Evolutionary conservation across 2,329 filamentous ascomycete species (phyloP), one percentile per base, ranked within the genome.

Genomic region (Exophiala phaeomuriformis): DNA sequence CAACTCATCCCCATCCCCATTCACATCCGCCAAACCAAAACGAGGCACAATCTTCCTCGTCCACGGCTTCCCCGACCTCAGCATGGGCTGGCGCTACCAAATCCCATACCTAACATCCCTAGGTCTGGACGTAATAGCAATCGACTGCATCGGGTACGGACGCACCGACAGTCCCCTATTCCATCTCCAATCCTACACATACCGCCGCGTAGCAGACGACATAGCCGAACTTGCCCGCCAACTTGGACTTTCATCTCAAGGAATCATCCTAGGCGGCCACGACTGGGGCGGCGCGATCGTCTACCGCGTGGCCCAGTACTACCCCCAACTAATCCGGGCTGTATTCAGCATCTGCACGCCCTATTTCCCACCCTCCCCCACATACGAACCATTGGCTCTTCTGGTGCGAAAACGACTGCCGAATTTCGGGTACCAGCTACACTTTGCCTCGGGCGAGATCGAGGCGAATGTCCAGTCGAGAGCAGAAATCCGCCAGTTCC

Each of bases 141-240:
- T 89, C 0, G 89, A 96, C 70, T 84, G 90, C 76, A 79, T 95
- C 63, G 91, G 91, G 58, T 97, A 93, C 68, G 88, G 86, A 29
- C 79, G 81, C 54, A 93, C 88, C 29, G 71, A 74, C 56, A 68
- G 67, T 5, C 68, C 69, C 0, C 86, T 86, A 0, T 75, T 80
- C 40, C 75, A 77, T 1, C 43, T 83, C 2, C 70, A 71, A 46
- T 73, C 80, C 51, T 96, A 91, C 71, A 81, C 80, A 28, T 75
- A 82, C 67, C 93, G 89, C 73, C 81, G 77, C 59, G 80, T 86
- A 55, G 78, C 85, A 12, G 80, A 83, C 51, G 89, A 95, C 65
- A 78, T 97, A 61, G 84, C 82, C 27, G 83, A 82, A 57, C 77
- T 97, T 28, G 82, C 85, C 4, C 73, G 72, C 55, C 77, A 84